Evolutionary conservation across 2,329 filamentous ascomycete species (phyloP).

Genomic region (Penicillium sp.): DNA sequence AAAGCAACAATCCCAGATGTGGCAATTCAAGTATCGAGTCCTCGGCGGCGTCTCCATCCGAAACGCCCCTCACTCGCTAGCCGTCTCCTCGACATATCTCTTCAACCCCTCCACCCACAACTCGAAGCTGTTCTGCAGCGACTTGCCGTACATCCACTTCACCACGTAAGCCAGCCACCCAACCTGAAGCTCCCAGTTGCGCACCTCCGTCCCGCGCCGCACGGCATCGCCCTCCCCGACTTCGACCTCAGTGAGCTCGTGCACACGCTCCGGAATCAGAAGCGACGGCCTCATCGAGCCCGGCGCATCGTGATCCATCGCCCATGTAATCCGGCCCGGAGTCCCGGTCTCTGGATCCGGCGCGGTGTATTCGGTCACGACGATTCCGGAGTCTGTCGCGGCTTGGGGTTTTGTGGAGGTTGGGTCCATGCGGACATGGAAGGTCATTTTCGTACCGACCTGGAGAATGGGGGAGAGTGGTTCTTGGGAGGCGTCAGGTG

Average conservation of each 20-base stretch:
- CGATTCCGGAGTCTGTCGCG: slow-evolving; percentile 25
- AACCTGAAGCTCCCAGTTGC: slow-evolving; percentile 48
- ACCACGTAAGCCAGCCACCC: slow-evolving; percentile 44
- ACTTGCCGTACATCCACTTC: slow-evolving; percentile 42
- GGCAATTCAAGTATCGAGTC: no score
- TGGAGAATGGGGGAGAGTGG: slow-evolving; percentile 31
- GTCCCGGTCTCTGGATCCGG: slow-evolving; percentile 22
- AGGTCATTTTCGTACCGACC: slow-evolving; percentile 44
- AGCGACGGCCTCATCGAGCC: slow-evolving; percentile 35
- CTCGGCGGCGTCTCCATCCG: no score
- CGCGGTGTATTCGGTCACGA: slow-evolving; percentile 37
- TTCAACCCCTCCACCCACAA: slow-evolving; percentile 44
- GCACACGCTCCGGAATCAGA: slow-evolving; percentile 46
- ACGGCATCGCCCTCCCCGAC: no score
- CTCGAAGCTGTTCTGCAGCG: slow-evolving; percentile 39
- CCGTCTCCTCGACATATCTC: slow-evolving; percentile 40
- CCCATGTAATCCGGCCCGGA: slow-evolving; percentile 31
- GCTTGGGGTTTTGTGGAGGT: slow-evolving; percentile 23
- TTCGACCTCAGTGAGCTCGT: slow-evolving; percentile 48
- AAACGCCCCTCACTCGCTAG: no score
- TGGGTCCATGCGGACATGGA: slow-evolving; percentile 45
- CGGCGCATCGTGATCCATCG: slow-evolving; percentile 25
- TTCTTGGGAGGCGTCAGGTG: slow-evolving; percentile 14
- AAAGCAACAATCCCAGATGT: no score
- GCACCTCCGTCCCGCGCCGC: slow-evolving; percentile 33